These are phyloP conservation scores for Prunus davidiana DNA, from an alignment of 306 rosid genomes.

Conservation along the genomic window DNA sequence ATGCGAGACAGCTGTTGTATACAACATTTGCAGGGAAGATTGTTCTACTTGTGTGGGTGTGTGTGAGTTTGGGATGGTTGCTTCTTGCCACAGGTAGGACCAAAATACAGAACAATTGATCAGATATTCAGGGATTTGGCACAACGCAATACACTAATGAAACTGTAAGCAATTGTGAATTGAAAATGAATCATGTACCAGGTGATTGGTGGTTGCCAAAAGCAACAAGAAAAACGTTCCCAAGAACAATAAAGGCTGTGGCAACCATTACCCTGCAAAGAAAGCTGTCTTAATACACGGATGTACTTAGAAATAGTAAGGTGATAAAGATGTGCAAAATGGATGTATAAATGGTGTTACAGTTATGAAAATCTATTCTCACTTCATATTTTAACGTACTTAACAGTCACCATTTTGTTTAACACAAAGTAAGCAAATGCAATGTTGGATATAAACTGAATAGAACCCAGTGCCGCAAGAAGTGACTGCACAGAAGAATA, in stretches of 20 bases:
- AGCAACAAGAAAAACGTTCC: conserved; percentile 88
- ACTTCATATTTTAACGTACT: conserved; percentile 58
- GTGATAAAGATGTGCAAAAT: not conserved
- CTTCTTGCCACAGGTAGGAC: not conserved
- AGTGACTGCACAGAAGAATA: conserved; percentile 64
- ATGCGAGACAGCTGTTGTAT: not conserved
- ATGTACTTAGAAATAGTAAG: conserved; percentile 12
- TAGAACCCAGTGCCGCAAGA: conserved; percentile 97
- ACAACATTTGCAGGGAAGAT: not conserved
- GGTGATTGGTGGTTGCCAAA: conserved; percentile 99
- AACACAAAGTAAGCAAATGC: conserved; percentile 95
- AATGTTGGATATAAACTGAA: conserved; percentile 93
- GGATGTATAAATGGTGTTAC: not conserved
- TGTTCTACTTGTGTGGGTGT: not conserved
- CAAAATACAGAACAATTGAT: not conserved
- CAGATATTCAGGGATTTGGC: not conserved
- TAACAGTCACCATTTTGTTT: conserved; percentile 90
- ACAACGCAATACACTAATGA: conserved; percentile 4
- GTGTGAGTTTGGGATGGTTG: not conserved
- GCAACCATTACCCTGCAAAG: conserved; percentile 85
- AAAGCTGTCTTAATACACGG: conserved; percentile 11
- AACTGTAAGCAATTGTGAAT: conserved; percentile 8
- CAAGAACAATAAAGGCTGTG: conserved; percentile 94
- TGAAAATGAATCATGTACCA: conserved; percentile 45
- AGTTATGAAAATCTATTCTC: conserved; percentile 22